These are phyloP conservation scores for Pestalotiopsis sp. DNA, from an alignment of 2,329 filamentous ascomycete genomes.

Conservation along the genomic window DNA sequence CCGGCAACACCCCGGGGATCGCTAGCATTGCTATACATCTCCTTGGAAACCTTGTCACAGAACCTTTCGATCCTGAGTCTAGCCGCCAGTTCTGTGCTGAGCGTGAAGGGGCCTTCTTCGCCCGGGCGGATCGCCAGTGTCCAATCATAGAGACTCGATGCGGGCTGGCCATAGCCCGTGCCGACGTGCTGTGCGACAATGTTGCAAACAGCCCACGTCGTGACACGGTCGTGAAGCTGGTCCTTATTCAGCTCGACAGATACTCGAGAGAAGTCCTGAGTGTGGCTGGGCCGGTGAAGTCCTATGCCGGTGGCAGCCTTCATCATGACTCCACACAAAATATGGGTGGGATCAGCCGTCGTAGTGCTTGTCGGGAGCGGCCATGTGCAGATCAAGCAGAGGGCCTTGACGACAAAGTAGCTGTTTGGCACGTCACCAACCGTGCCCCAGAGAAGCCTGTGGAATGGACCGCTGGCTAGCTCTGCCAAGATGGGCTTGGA, in stretches of 20 bases:
- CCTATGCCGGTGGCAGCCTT: conserved; percentile 83
- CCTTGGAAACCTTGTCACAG: conserved; percentile 75
- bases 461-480: conserved; percentile 65
- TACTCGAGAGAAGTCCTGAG: conserved; percentile 79
- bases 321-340: conserved; percentile 82
- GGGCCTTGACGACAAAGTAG: conserved; percentile 78
- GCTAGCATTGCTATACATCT: conserved; percentile 76
- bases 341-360: conserved; percentile 78
- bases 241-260: conserved; percentile 75
- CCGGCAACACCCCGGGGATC: conserved; percentile 69
- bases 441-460: conserved; percentile 73
- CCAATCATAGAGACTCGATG: conserved; percentile 76
- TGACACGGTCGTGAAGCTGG: conserved; percentile 75
- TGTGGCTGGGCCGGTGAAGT: conserved; percentile 76
- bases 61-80: conserved; percentile 73
- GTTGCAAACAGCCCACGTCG: conserved; percentile 84
- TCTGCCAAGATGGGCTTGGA: conserved; percentile 66
- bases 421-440: conserved; percentile 76
- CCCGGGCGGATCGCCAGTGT: conserved; percentile 64
- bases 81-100: conserved; percentile 64
- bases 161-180: conserved; percentile 82
- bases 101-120: conserved; percentile 58
- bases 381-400: conserved; percentile 80
- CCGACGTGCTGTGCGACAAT: conserved; percentile 79
- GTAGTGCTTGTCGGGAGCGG: conserved; percentile 80